A percentile compares a stretch with the other conserved stretches of the same genome.
Evolutionary conservation across 495 filamentous ascomycete species (phyloP).

Genomic region (Tetracladium setigerum): DNA sequence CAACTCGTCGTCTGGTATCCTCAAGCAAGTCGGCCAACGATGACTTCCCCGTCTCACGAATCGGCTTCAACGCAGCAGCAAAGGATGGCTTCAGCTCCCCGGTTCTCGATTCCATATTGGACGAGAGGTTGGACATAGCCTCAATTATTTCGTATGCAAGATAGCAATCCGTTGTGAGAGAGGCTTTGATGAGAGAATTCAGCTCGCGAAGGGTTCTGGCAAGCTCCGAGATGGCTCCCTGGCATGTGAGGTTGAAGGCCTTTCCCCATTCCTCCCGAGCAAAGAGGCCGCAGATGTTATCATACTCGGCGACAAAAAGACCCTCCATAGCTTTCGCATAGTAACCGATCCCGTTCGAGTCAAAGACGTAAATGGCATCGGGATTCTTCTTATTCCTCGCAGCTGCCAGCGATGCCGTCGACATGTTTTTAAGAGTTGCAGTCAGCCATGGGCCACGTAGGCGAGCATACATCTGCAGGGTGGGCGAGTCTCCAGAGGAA

Average conservation of each 20-base stretch:
- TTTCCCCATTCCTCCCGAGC: constrained; percentile 73
- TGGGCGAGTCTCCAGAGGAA: constrained; percentile 41
- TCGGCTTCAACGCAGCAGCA: constrained; percentile 76
- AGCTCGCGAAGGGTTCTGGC: constrained; percentile 81
- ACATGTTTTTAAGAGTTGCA: constrained; percentile 72
- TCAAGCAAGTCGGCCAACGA: constrained; percentile 81
- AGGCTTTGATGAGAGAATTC: constrained; percentile 78
- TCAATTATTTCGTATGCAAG: constrained; percentile 95
- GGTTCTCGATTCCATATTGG: constrained; percentile 70
- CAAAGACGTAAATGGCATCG: constrained; percentile 77
- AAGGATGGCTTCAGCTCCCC: constrained; percentile 80
- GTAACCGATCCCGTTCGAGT: constrained; percentile 86
- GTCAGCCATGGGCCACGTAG: constrained; percentile 79
- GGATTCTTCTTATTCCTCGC: constrained; percentile 64
- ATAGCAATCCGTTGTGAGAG: constrained; percentile 89
- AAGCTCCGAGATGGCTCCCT: constrained; percentile 68
- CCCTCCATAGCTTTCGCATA: constrained; percentile 85
- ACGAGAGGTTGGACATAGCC: constrained; percentile 74
- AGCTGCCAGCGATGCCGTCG: constrained; percentile 81
- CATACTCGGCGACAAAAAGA: constrained; percentile 80
- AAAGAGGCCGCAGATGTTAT: constrained; percentile 79
- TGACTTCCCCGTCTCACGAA: constrained; percentile 83
- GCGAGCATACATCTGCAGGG: constrained; percentile 75
- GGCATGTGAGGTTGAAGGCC: constrained; percentile 70
- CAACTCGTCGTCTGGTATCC: constrained; percentile 68